Base-by-base conservation (phyloP, 2,329 filamentous ascomycete genomes). In the Colletotrichum cuscutae region DNA sequence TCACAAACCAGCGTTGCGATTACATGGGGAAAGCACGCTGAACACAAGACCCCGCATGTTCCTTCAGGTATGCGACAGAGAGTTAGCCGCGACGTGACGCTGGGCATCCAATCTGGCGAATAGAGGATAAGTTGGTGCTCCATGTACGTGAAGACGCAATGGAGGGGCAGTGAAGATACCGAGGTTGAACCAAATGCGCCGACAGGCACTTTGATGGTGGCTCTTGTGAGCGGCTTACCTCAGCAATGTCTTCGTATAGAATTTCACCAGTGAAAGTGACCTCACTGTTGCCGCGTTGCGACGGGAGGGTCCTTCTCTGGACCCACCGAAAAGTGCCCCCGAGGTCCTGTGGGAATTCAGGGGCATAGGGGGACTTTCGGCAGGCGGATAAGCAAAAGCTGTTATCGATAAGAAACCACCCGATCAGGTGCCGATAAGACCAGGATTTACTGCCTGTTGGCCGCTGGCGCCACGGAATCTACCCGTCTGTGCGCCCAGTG, bases 371-470 rank as follows among this genome's bases (percentile, higher is more conserved):
- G 28, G 19, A n/a, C 8, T 26, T 22, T 58, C 52, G 32, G 68
- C 28, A 52, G 19, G 57, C 52, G 53, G 63, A 71, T 71, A 56
- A 64, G 37, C 42, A 49, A 49, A 49, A 49, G 42, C 5, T 30
- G 49, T 72, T 72, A 70, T 72, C 70, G 70, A 72, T 72, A 72
- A 72, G 30, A 53, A 11, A 4, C 9, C 9, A 13, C 58, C 68
- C 61, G 70, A 70, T 74, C 72, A 74, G 70, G 72, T 74, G 70
- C 72, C 70, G 70, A 69, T 69, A 74, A 68, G 64, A 30, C 24
- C 24, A 68, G 49, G 26, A 64, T 65, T 68, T 60, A 62, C 54
- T 62, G 52, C 58, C 30, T 58, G 58, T 62, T 58, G 52, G 49
- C 57, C 42, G 46, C 63, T 57, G 53, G 53, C 37, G 59, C 59